Base-by-base conservation (phyloP, 2,329 filamentous ascomycete genomes). In the Colletotrichum sp. region DNA sequence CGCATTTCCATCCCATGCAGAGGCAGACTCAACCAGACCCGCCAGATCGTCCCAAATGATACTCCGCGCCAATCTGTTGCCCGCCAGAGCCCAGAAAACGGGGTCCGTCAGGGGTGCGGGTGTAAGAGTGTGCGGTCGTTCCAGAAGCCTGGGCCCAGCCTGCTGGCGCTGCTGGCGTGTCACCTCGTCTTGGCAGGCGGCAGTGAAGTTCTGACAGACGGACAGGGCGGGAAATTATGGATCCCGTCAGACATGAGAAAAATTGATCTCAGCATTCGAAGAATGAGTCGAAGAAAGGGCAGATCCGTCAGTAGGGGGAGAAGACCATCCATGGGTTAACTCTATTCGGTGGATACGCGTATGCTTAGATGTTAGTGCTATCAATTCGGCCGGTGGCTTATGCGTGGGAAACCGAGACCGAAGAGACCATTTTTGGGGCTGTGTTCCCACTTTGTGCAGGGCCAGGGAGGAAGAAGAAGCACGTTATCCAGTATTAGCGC, bases 381-480 rank as follows among this genome's bases (percentile, higher is more conserved):
- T 13, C 44, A 52, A 22, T 52, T 13, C 44, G 44, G 44, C 44
- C 44, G 6, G 10, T 32, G 36, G 55, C 55, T 55, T 13, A 30
- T 36, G 39, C 22, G 57, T 36, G 55, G 65, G 60, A 71, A 75
- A 75, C 72, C 72, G 72, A 75, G 60, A 75, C 72, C 72, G 67
- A 75, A 48, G 60, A 36, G n/a, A 32, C 13, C 28, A 60, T 48
- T 32, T 24, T 36, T 64, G 72, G 34, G 72, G 72, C 60, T 60
- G 67, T 65, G 67, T 52, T 22, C 24, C 68, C 44, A 52, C 44
- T 5, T 13, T 22, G 26, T 32, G 52, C 36, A 18, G 12, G 15
- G 30, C 30, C 36, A 18, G 12, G 15, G 30, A 59, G 57, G 57
- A 69, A 48, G 32, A 13, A 13, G 0, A n/a, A 32, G 59, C 59